Evolutionary conservation across 371 early-diverging fungal species (phyloP).

Genomic region (Mortierella sp.): DNA sequence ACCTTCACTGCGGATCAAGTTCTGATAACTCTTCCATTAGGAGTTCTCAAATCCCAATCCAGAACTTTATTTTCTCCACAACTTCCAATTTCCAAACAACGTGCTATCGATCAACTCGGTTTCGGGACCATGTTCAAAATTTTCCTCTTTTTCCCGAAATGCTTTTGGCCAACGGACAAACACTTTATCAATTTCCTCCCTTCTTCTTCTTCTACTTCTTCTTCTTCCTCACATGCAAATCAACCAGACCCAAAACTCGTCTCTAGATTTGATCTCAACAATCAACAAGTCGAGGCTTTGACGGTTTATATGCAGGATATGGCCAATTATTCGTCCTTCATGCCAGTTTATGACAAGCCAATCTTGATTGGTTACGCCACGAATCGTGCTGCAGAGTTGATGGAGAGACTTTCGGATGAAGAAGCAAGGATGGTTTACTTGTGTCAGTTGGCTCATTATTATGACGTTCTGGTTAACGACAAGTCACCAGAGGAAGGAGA

Average conservation of each 20-base stretch:
- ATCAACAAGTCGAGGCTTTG: conserved; percentile 25
- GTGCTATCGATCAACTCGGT: conserved; percentile 38
- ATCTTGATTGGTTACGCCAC: conserved; percentile 53
- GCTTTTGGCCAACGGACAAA: conserved; percentile 46
- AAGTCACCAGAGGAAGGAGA: conserved; percentile 1
- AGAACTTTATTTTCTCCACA: conserved; percentile 31
- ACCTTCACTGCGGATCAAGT: conserved; percentile 39
- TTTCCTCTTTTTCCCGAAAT: conserved; percentile 33
- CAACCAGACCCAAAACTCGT: conserved; percentile 6
- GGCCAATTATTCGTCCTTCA: conserved; percentile 47
- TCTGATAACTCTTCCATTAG: conserved; percentile 48
- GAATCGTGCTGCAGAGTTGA: conserved; percentile 45
- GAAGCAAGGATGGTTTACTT: conserved; percentile 36
- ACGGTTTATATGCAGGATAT: conserved; percentile 37
- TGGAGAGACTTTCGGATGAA: conserved; percentile 36
- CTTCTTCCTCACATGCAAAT: not conserved
- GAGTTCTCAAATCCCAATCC: conserved; percentile 42
- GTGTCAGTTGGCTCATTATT: conserved; percentile 51
- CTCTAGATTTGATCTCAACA: conserved; percentile 15
- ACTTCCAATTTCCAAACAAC: conserved; percentile 39
- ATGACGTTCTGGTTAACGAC: conserved; percentile 2
- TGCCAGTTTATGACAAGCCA: conserved; percentile 32
- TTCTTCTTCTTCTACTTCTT: not conserved
- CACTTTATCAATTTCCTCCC: conserved; percentile 55
- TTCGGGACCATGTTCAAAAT: conserved; percentile 56